phyloP scores from a whole-genome alignment of 2,329 filamentous ascomycete species.

The Sarocladium oryzae region DNA sequence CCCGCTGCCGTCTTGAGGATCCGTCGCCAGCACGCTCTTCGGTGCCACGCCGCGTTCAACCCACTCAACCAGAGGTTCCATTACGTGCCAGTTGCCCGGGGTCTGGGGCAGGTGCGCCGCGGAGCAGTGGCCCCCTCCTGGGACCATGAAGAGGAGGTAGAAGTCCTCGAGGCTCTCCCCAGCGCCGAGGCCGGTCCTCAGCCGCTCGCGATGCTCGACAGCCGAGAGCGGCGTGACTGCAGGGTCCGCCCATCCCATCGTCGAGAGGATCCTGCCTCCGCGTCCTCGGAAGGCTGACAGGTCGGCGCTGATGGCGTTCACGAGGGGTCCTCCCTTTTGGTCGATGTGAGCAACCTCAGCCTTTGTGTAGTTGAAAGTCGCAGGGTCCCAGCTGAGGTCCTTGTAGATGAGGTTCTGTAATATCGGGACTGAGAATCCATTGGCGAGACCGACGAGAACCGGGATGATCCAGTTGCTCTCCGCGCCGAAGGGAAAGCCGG shows the following conservation, averaged over 20 bases:
- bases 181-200: neutral
- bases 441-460: neutral
- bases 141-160: constrained; percentile 3
- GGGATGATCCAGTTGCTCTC: constrained; percentile 7
- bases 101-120: neutral
- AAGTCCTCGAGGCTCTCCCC: neutral
- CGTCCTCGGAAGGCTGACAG: neutral
- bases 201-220: neutral
- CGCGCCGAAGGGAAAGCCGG: neutral
- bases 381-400: constrained; percentile 1
- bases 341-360: neutral
- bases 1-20: neutral
- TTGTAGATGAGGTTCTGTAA: constrained; percentile 5
- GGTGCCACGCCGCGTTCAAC: neutral
- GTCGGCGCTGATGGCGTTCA: neutral
- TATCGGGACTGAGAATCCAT: constrained; percentile 1
- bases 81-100: neutral
- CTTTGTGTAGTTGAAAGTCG: neutral
- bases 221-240: neutral
- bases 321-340: neutral
- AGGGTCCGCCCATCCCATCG: constrained; percentile 1
- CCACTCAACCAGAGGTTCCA: neutral
- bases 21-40: neutral
- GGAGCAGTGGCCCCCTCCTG: constrained; percentile 7
- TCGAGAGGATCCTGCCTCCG: neutral